A percentile compares a stretch with the other conserved stretches of the same genome.
phyloP scores from a whole-genome alignment of 1,284 basidiomycete genomes.

The Sutorius eximius region DNA sequence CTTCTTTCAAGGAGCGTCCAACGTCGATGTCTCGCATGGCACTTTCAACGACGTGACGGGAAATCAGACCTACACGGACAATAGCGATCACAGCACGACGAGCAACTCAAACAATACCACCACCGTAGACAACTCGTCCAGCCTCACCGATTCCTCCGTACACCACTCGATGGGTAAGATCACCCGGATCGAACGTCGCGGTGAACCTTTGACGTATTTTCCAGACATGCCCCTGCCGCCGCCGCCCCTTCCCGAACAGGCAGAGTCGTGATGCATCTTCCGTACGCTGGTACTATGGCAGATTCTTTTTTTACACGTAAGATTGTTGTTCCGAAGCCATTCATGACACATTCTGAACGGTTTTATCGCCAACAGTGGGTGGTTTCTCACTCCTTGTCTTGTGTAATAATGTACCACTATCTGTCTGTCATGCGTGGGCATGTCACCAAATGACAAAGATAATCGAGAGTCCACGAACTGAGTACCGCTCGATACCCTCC shows the following conservation, averaged over 20 bases:
- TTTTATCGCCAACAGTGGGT: background rate
- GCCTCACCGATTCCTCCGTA: constrained; percentile 26
- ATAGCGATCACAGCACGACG: constrained; percentile 17
- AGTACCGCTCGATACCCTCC: background rate
- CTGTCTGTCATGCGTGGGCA: background rate
- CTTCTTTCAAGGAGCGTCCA: constrained; percentile 26
- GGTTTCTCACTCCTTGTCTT: background rate
- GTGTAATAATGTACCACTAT: background rate
- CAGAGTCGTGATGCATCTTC: background rate
- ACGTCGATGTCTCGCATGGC: constrained; percentile 18
- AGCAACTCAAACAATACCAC: constrained; percentile 25
- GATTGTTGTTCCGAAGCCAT: background rate
- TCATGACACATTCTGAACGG: background rate
- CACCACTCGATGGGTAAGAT: constrained; percentile 29
- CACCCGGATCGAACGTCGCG: background rate
- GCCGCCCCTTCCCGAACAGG: constrained; percentile 3
- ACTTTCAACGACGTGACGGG: constrained; percentile 26
- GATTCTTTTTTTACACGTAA: constrained; percentile 2
- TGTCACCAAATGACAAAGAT: background rate
- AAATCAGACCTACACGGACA: constrained; percentile 23
- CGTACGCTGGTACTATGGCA: background rate
- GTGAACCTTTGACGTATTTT: background rate
- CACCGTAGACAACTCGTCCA: constrained; percentile 17
- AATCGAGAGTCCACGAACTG: background rate
- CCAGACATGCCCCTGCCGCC: constrained; percentile 13